A percentile compares a stretch with the other conserved stretches of the same genome.
phyloP scores from a whole-genome alignment of 208 protist species.

The Leishmania lainsoni region DNA sequence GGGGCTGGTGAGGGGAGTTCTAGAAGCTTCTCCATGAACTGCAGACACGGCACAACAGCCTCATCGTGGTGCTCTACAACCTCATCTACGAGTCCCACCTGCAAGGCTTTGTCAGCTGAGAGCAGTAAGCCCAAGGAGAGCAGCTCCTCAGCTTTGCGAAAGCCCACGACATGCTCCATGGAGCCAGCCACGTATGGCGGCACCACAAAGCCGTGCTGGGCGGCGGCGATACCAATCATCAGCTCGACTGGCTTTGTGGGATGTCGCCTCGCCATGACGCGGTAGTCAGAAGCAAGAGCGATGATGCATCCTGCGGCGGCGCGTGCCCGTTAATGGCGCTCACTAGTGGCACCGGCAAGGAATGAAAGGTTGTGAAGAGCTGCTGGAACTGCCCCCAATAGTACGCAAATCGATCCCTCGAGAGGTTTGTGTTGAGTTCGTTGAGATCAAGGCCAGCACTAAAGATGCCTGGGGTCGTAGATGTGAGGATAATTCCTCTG shows the following conservation, averaged over 20 bases:
- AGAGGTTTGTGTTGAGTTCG: slow-evolving; percentile 34
- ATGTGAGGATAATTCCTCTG: slow-evolving; percentile 71
- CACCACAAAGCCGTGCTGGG: slow-evolving; percentile 60
- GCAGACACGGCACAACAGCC: slow-evolving; percentile 57
- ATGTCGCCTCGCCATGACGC: slow-evolving; percentile 66
- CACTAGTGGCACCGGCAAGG: slow-evolving; percentile 65
- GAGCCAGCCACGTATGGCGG: slow-evolving; percentile 70
- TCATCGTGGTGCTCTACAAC: slow-evolving; percentile 57
- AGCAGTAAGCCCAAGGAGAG: slow-evolving; percentile 54
- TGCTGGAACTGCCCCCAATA: slow-evolving; percentile 80
- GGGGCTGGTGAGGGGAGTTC: slow-evolving; percentile 48
- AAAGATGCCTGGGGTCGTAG: slow-evolving; percentile 52
- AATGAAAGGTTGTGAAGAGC: slow-evolving; percentile 72
- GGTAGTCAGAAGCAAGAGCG: slow-evolving; percentile 70
- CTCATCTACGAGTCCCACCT: slow-evolving; percentile 73
- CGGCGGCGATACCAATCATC: slow-evolving; percentile 71
- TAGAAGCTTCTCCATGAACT: slow-evolving; percentile 59
- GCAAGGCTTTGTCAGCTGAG: slow-evolving; percentile 48
- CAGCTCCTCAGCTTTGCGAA: slow-evolving; percentile 56
- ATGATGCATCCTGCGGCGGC: slow-evolving; percentile 68
- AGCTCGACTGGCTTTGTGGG: slow-evolving; percentile 18
- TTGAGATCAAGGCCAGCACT: slow-evolving; percentile 66
- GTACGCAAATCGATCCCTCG: slow-evolving; percentile 42
- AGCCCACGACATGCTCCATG: slow-evolving; percentile 66
- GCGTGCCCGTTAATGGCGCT: slow-evolving; percentile 75